Evolutionary conservation across 352 stramenopile genomes (phyloP).

Genomic region (Globisporangium nagaii): DNA sequence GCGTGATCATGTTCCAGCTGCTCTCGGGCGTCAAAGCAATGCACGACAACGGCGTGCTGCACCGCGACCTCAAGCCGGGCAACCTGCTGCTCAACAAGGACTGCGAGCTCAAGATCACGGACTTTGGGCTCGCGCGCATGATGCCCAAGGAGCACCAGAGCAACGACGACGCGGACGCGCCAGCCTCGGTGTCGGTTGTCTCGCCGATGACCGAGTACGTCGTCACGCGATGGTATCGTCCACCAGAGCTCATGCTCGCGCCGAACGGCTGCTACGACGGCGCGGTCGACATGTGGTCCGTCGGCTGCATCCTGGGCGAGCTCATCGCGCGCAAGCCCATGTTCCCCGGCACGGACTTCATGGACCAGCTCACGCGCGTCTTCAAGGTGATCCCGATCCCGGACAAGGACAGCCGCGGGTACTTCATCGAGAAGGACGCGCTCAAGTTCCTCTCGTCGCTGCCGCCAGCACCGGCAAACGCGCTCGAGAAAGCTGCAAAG

Average conservation of each 20-base stretch:
- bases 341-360: conserved; percentile 79
- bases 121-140: conserved; percentile 92
- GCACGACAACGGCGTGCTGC: conserved; percentile 91
- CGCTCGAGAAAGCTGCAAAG: conserved; percentile 55
- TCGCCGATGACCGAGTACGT: conserved; percentile 89
- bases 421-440: conserved; percentile 76
- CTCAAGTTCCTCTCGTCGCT: conserved; percentile 83
- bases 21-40: conserved; percentile 88
- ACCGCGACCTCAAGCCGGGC: conserved; percentile 93
- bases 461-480: conserved; percentile 37
- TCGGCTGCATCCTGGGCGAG: conserved; percentile 92
- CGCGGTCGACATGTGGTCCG: conserved; percentile 83
- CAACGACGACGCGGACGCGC: conserved; percentile 13
- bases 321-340: conserved; percentile 73
- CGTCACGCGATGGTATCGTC: conserved; percentile 91
- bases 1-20: conserved; percentile 85
- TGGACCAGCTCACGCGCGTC: conserved; percentile 79
- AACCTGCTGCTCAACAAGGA: conserved; percentile 92
- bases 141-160: conserved; percentile 44
- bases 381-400: conserved; percentile 77
- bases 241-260: conserved; percentile 90
- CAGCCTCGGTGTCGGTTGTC: conserved; percentile 17
- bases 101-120: conserved; percentile 91
- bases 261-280: conserved; percentile 88
- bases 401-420: conserved; percentile 53